Percentiles rank a stretch among this genome's conserved stretches.
phyloP scores from a whole-genome alignment of 108 stramenopile genomes.

The Parmales sp. region DNA sequence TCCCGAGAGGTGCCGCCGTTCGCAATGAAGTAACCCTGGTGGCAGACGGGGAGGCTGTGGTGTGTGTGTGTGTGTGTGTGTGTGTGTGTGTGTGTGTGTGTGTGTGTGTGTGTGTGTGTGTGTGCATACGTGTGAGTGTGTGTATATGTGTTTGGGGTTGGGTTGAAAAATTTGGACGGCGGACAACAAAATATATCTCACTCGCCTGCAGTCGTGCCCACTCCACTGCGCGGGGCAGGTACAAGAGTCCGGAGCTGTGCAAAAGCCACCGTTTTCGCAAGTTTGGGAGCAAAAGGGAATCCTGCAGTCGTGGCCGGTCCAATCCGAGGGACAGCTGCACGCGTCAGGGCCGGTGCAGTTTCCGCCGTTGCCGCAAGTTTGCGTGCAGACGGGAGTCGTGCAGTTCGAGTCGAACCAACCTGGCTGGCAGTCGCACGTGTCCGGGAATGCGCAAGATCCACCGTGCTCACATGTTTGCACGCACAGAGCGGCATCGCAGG shows the following conservation, averaged over 20 bases:
- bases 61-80: too few species aligned
- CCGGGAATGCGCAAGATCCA: constrained; percentile 62
- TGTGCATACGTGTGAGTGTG: too few species aligned
- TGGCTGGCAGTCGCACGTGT: constrained; percentile 54
- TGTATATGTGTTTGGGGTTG: too few species aligned
- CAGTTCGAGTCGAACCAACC: constrained; percentile 84
- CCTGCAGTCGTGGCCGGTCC: constrained; percentile 65
- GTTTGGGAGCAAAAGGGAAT: constrained; percentile 53
- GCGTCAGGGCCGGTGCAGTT: constrained; percentile 65
- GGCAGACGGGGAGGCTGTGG: constrained; percentile 63
- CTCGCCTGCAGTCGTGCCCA: constrained; percentile 69
- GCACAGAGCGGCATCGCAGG: constrained; percentile 50
- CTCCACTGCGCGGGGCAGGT: constrained; percentile 56
- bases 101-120: too few species aligned
- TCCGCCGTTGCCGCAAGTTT: constrained; percentile 82
- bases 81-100: too few species aligned
- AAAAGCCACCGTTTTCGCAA: constrained; percentile 57
- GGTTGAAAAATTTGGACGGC: too few species aligned
- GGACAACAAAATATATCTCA: too few species aligned
- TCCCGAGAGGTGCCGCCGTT: constrained; percentile 6
- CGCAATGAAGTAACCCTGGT: constrained; percentile 61
- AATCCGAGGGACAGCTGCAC: constrained; percentile 60
- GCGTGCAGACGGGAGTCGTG: constrained; percentile 71
- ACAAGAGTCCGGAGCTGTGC: constrained; percentile 76
- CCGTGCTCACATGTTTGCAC: constrained; percentile 60